Conservation (phyloP, 768 basidiomycete species). For the Russula abietina region DNA sequence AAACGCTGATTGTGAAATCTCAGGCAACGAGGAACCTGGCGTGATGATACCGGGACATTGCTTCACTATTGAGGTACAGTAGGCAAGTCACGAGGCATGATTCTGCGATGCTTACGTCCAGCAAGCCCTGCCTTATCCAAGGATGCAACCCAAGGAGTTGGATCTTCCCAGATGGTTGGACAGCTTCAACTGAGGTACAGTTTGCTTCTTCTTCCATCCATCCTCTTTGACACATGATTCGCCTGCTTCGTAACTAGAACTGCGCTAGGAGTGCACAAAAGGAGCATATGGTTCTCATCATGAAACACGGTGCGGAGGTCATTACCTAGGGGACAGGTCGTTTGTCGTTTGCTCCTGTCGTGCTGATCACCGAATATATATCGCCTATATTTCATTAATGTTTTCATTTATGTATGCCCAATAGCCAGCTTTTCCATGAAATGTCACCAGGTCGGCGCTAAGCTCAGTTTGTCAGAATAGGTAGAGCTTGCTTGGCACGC, state of each 20-base stretch:
- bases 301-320: constrained; percentile 69
- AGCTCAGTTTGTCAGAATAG: neutral
- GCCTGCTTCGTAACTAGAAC: constrained; percentile 41
- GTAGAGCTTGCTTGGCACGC: neutral
- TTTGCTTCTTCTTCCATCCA: neutral
- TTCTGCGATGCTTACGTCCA: neutral
- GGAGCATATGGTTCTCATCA: constrained; percentile 86
- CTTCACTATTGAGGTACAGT: constrained; percentile 80
- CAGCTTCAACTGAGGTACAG: constrained; percentile 76
- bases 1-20: constrained; percentile 1
- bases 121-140: constrained; percentile 70
- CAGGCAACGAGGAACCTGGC: constrained; percentile 80
- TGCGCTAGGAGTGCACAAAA: constrained; percentile 80
- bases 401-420: neutral
- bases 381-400: neutral
- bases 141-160: constrained; percentile 60
- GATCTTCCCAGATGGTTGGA: constrained; percentile 92
- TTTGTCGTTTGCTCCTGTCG: neutral
- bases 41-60: constrained; percentile 80
- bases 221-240: neutral
- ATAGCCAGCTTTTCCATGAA: neutral
- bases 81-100: constrained; percentile 12
- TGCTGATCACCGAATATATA: neutral
- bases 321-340: constrained; percentile 42
- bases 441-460: neutral